phyloP scores from a whole-genome alignment of 2,329 filamentous ascomycete species.

The Alternaria sp. region DNA sequence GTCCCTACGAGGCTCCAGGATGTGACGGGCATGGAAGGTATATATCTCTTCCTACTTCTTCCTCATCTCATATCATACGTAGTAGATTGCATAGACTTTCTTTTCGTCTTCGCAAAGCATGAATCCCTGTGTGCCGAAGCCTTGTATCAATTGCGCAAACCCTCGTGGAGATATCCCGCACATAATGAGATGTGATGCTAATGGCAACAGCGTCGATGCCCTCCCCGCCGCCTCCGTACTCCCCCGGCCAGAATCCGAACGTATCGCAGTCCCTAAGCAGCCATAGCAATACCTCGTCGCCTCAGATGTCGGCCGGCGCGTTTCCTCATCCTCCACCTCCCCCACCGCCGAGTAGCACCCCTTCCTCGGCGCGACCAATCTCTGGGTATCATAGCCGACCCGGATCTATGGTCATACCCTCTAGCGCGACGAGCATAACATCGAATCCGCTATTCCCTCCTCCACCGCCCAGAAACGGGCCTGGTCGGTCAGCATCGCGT shows the following conservation, averaged over 20 bases:
- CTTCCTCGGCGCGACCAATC: conserved; percentile 37
- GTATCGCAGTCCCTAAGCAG: conserved; percentile 39
- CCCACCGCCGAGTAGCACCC: conserved; percentile 32
- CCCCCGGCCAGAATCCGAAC: conserved; percentile 51
- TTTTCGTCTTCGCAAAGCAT: not conserved
- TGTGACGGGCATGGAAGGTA: conserved; percentile 58
- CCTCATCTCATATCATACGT: not conserved
- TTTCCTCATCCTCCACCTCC: conserved; percentile 48
- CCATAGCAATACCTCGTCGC: conserved; percentile 37
- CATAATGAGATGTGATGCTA: conserved; percentile 19
- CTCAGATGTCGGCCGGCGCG: conserved; percentile 42
- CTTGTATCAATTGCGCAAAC: conserved; percentile 1
- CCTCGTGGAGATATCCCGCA: not conserved
- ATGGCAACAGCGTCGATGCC: conserved; percentile 53
- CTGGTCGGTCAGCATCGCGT: conserved; percentile 48
- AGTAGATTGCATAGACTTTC: not conserved
- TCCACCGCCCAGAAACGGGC: conserved; percentile 43
- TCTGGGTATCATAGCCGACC: conserved; percentile 41
- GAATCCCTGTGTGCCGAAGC: not conserved
- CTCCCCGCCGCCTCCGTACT: conserved; percentile 58
- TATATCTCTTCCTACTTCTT: conserved; percentile 7
- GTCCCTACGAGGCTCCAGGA: conserved; percentile 45
- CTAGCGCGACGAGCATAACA: conserved; percentile 43
- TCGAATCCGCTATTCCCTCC: conserved; percentile 49
- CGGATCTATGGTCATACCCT: conserved; percentile 39